Evolutionary conservation across 441 rosid genomes (phyloP), one percentile per base, ranked within the genome.

Genomic region (Arabidopsis hybrid): DNA sequence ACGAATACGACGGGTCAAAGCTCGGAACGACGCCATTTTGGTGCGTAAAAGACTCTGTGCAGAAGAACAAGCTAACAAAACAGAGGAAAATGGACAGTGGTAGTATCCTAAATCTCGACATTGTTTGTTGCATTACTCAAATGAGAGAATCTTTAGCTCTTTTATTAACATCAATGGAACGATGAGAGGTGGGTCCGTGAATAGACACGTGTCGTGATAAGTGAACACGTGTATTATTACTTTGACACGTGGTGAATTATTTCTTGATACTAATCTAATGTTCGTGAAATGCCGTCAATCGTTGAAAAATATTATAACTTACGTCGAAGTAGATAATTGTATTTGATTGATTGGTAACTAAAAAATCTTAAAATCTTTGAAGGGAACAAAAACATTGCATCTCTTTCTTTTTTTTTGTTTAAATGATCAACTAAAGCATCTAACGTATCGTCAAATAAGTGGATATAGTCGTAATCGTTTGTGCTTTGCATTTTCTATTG

Each of bases 171-270:
- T 8, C 60, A 43, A 46, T 62, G 42, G 1, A 51, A 6, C 46
- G 9, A 52, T 42, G 36, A 71, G 47, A 72, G 14, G 59, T 61
- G 65, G 40, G 61, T 17, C 39, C 32, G 39, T 42, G 49, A 16
- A 13, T 42, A 35, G 34, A 65, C 70, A 79, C 79, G 81, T 69
- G 81, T 51, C 55, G 18, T 68, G 1, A 60, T 1, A 11, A 51
- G 9, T 65, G 83, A 34, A 82, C 79, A 79, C 84, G 86, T 84
- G 87, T 85, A 77, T 35, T 18, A 29, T 12, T 26, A n/a, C 7
- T 2, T 69, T 43, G 71, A 70, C 67, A 76, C 72, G 75, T 69
- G 60, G 40, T 8, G 57, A 3, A 3, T 57, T 58, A 7, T 5
- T 57, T 7, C 4, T 45, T 58, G 35, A 43, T 29, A 16, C 38